Evolutionary conservation across 371 early-diverging fungal genomes (phyloP), one percentile per base, ranked within the genome.

Genomic region (Rhizoclosmatium hyalinum): DNA sequence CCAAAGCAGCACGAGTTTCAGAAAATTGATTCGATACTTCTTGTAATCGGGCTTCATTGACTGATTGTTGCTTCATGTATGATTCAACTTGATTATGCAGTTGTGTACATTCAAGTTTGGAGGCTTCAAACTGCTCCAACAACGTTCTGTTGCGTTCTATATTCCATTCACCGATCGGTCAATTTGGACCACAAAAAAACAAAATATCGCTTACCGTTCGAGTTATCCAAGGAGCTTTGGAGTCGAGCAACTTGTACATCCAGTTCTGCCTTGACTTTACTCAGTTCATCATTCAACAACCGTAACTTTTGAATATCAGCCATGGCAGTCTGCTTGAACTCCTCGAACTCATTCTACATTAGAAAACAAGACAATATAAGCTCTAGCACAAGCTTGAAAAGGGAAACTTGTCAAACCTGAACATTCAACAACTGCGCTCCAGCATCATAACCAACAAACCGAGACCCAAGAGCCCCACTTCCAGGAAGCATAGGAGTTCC

Each of bases 121-220:
- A 83, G 3, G 80, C 77, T 32, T 82, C 81, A 55, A 76, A 74
- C 54, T 82, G 86, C 43, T 83, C 74, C 8, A 80, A 62, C 24
- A 90, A 70, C 21, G 83, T 78, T 70, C 88, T 80, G 80, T 88
- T 84, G 10, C 90, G 89, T 63, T 91, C 90, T 73, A 77, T 57
- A 32, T 32, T 32, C 32, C 32, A 32, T 32, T 32, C 32, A 32
- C 32, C 32, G 1, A 32, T 32, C 32, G 32, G 32, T 32, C 32
- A 32, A 32, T 32, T 32, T 0, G 32, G 32, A 32, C 32, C 32
- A 32, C 32, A 1, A 32, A 53, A 68, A 53, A 43, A 19, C 56
- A 55, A n/a, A 65, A 19, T 55, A 21, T 42, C 41, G 4, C 19
- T 72, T 2, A 80, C 78, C 80, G 67, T 79, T 75, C 17, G 55